Evolutionary conservation across 768 basidiomycete genomes (phyloP).

Genomic region (Tylopilus subfusipes): DNA sequence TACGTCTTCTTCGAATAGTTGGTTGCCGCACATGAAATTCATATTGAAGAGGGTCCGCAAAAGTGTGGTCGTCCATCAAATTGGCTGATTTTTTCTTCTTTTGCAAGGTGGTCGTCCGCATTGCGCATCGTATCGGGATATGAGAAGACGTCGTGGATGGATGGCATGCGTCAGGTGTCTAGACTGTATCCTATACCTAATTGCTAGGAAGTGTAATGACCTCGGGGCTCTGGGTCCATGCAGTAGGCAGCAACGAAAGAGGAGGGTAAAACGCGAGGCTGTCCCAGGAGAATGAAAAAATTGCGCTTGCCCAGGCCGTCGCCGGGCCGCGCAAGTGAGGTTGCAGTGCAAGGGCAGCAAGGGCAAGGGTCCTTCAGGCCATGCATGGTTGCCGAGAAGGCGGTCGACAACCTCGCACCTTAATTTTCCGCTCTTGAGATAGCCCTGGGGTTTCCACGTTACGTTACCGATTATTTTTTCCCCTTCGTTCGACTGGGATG

Average conservation of each 20-base stretch:
- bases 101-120: background rate
- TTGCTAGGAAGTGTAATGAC: conserved; percentile 8
- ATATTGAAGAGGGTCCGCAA: conserved; percentile 1
- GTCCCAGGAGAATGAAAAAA: conserved; percentile 24
- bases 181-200: conserved; percentile 5
- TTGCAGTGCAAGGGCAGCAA: conserved; percentile 13
- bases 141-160: conserved; percentile 8
- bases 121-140: conserved; percentile 6
- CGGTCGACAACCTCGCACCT: conserved; percentile 1
- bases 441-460: conserved; percentile 21
- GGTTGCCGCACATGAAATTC: conserved; percentile 8
- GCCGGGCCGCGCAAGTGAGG: conserved; percentile 16
- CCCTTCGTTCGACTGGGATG: conserved; percentile 1
- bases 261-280: conserved; percentile 14
- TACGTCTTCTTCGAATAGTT: conserved; percentile 18
- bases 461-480: conserved; percentile 22
- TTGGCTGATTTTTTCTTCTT: background rate
- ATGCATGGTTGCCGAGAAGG: conserved; percentile 7
- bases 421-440: conserved; percentile 21
- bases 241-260: background rate
- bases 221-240: background rate
- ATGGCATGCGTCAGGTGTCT: conserved; percentile 20
- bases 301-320: conserved; percentile 3
- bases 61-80: conserved; percentile 5
- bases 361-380: conserved; percentile 1